phyloP scores from a whole-genome alignment of 2,329 filamentous ascomycete species.

The Xenoacremonium recifei region DNA sequence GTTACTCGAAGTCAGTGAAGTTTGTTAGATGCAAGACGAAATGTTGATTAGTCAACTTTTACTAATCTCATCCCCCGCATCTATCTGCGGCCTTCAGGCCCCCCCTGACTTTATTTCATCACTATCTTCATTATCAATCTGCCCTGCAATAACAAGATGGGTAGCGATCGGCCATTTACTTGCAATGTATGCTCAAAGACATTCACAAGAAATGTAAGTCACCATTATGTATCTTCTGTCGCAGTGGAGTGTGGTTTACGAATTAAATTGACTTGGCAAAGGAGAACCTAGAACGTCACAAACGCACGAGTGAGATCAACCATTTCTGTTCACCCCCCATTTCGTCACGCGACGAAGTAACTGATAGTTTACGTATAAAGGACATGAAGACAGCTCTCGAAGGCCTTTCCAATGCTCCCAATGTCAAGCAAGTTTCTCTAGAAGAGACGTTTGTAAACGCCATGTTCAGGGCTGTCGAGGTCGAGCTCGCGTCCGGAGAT shows the following conservation, averaged over 20 bases:
- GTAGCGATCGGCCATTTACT: not conserved
- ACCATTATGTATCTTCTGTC: not conserved
- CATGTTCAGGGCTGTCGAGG: constrained; percentile 14
- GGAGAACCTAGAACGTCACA: constrained; percentile 21
- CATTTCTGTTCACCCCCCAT: not conserved
- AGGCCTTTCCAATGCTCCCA: constrained; percentile 16
- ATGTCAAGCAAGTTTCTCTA: constrained; percentile 17
- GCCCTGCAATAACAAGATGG: too few species aligned
- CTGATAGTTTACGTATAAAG: constrained; percentile 4
- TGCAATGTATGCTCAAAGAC: not conserved
- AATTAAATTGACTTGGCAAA: constrained; percentile 3
- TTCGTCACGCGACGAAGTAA: not conserved
- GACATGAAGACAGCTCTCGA: constrained; percentile 16
- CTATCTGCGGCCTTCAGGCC: too few species aligned
- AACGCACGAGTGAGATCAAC: constrained; percentile 15
- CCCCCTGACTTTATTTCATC: too few species aligned
- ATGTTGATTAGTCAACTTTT: too few species aligned
- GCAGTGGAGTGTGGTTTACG: not conserved
- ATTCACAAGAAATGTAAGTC: not conserved
- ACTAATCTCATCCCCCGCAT: too few species aligned
- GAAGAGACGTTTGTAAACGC: constrained; percentile 18
- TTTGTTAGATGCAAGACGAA: too few species aligned
- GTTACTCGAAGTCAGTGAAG: too few species aligned
- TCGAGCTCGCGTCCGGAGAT: constrained; percentile 1
- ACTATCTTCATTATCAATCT: too few species aligned